Evolutionary conservation across 257 asterid genomes (phyloP), one percentile per base, ranked within the genome.

Genomic region (Echium plantagineum): DNA sequence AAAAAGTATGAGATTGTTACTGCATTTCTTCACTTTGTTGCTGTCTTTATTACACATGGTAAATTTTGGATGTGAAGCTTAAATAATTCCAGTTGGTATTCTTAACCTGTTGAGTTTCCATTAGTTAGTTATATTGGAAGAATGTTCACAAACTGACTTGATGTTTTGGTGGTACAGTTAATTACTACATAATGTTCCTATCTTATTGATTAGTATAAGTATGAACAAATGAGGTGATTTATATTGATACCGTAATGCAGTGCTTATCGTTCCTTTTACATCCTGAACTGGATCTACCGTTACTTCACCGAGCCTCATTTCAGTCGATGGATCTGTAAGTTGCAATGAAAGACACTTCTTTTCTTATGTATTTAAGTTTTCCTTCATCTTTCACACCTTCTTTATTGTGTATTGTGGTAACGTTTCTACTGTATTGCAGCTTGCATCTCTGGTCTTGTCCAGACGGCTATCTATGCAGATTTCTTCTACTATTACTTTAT

Each of bases 261-360:
- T 71, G 95, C 98, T 17, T 90, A 90, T 81, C 90, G 98, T 58
- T 80, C 80, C 69, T 75, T 90, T 74, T 90, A 90, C 85, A 81
- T 87, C 75, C 72, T 87, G 70, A 90, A 90, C 75, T 90, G 97
- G 97, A 79, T 90, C 62, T 87, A 85, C 80, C 96, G 98, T 69
- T 90, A 87, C 69, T 84, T 90, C 72, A 85, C 95, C 0, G 98
- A 90, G 80, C 71, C 52, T 17, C 83, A 31, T 66, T 87, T 87
- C 76, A 63, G 63, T 42, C 73, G 94, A 85, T 87, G 95, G 96
- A 90, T 90, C 51, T 74, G 98, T 85, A 83, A 81, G 94, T 69
- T 70, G 20, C 52, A 54, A 46, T 35, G 64, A 31, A 53, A 64
- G 15, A 19, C 19, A 48, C 15, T 5, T 42, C 49, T 35, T 28